Percentiles rank a stretch among this genome's conserved stretches.
These are phyloP conservation scores for Chlamydomonas reinhardtii DNA, from an alignment of 163 green algal species.

Conservation along the genomic window DNA sequence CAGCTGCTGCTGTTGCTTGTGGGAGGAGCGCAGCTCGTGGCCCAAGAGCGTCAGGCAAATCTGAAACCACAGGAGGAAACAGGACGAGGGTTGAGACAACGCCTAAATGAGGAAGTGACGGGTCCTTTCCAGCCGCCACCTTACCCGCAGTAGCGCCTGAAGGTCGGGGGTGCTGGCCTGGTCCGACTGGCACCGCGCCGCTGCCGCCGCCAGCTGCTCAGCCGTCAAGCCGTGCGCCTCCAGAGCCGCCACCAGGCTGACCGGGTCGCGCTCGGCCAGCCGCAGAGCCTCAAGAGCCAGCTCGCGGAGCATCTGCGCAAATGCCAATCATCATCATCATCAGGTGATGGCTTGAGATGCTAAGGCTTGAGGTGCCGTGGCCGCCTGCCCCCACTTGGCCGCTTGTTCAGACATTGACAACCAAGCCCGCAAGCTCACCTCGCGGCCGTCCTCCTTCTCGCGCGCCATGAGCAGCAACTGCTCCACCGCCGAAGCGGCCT, in stretches of 20 bases:
- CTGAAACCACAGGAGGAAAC: background rate
- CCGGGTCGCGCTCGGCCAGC: background rate
- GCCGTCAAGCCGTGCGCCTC: background rate
- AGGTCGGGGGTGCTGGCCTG: background rate
- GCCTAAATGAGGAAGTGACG: too few relatives aligned
- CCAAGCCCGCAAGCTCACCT: background rate
- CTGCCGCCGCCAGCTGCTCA: background rate
- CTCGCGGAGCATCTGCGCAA: slow-evolving; percentile 2
- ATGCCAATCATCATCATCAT: too few relatives aligned
- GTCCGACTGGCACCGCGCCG: background rate
- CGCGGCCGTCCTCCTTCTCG: background rate
- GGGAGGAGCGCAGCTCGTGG: slow-evolving; percentile 10
- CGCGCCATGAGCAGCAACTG: slow-evolving; percentile 3
- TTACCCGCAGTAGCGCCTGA: slow-evolving; percentile 24
- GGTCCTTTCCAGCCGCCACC: too few relatives aligned
- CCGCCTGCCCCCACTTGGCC: too few relatives aligned
- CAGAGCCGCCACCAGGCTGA: background rate
- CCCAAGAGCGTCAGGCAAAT: slow-evolving; percentile 25
- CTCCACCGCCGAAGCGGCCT: background rate
- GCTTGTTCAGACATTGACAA: too few relatives aligned
- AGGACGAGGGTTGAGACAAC: background rate
- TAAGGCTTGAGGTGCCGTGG: background rate
- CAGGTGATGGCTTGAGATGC: too few relatives aligned
- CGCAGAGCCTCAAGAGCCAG: slow-evolving; percentile 2
- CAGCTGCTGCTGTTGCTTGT: background rate